Evolutionary conservation across 257 asterid genomes (phyloP).

Genomic region (Plantago major): DNA sequence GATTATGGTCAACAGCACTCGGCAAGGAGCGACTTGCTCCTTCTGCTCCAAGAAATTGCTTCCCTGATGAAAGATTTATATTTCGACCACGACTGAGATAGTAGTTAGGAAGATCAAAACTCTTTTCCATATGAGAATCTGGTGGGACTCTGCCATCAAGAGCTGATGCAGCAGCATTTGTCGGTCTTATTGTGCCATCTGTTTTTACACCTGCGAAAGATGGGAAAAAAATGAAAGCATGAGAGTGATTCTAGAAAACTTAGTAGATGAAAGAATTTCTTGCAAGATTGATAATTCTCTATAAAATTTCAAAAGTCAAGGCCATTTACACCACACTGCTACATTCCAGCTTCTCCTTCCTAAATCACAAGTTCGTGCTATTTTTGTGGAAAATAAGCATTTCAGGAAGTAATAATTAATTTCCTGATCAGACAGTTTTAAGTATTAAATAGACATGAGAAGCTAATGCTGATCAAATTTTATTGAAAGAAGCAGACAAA

Average conservation of each 20-base stretch:
- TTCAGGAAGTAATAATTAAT: neutral
- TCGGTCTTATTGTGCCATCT: constrained; percentile 42
- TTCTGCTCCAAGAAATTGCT: constrained; percentile 52
- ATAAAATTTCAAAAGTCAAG: neutral
- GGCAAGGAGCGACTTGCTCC: constrained; percentile 74
- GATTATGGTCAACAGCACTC: constrained; percentile 53
- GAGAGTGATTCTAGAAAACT: neutral
- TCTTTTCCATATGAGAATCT: constrained; percentile 51
- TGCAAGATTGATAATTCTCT: constrained; percentile 6
- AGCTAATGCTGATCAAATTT: too few species aligned
- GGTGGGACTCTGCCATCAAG: constrained; percentile 42
- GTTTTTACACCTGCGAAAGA: constrained; percentile 50
- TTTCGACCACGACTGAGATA: constrained; percentile 55
- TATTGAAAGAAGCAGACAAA: too few species aligned
- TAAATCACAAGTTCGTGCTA: constrained; percentile 9
- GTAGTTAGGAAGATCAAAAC: constrained; percentile 54
- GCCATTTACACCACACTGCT: neutral
- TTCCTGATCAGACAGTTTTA: neutral
- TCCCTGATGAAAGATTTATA: constrained; percentile 39
- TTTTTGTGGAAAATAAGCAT: neutral
- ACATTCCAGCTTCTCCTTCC: constrained; percentile 14
- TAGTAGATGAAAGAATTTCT: constrained; percentile 1
- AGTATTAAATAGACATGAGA: neutral
- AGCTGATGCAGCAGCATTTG: constrained; percentile 52
- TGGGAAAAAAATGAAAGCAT: constrained; percentile 11